A percentile compares a stretch with the other conserved stretches of the same genome.
Conservation (phyloP, 139 green algal genomes). For the Pseudopediastrum boryanum region DNA sequence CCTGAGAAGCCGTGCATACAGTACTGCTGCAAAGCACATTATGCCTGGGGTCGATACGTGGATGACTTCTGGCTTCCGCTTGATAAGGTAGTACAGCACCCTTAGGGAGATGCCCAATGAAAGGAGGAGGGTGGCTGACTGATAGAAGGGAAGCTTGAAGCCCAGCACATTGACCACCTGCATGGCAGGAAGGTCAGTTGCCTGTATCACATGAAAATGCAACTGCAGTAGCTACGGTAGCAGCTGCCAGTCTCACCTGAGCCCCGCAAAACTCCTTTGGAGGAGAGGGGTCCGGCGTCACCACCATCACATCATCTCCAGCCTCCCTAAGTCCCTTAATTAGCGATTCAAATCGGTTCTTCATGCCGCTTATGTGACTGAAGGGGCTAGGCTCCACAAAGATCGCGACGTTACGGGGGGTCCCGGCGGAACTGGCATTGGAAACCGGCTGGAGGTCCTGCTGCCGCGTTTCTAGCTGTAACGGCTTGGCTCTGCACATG, state of each 20-base stretch:
- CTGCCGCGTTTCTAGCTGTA: neutral
- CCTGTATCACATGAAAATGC: neutral
- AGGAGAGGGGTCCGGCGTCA: constrained; percentile 74
- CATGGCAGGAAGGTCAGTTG: neutral
- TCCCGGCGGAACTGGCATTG: neutral
- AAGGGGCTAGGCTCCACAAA: constrained; percentile 85
- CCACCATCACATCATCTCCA: constrained; percentile 86
- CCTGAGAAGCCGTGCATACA: constrained; percentile 90
- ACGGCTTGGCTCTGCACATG: too few species aligned
- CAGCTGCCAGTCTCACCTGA: constrained; percentile 56
- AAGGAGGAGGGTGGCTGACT: constrained; percentile 74
- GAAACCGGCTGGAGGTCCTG: neutral
- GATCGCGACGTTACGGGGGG: constrained; percentile 61
- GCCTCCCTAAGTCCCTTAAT: constrained; percentile 81
- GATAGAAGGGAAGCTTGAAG: constrained; percentile 79
- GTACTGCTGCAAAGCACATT: constrained; percentile 84
- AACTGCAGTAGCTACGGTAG: neutral
- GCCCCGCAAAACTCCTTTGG: constrained; percentile 82
- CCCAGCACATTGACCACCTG: constrained; percentile 70
- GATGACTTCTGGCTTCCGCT: constrained; percentile 72
- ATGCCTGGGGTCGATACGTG: constrained; percentile 86
- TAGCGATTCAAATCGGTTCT: constrained; percentile 91
- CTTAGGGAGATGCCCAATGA: constrained; percentile 69
- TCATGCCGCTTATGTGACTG: constrained; percentile 84
- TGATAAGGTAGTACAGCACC: constrained; percentile 60